Base-by-base conservation (phyloP, 192 early-diverging fungal genomes). In the Coemansia biformis region DNA sequence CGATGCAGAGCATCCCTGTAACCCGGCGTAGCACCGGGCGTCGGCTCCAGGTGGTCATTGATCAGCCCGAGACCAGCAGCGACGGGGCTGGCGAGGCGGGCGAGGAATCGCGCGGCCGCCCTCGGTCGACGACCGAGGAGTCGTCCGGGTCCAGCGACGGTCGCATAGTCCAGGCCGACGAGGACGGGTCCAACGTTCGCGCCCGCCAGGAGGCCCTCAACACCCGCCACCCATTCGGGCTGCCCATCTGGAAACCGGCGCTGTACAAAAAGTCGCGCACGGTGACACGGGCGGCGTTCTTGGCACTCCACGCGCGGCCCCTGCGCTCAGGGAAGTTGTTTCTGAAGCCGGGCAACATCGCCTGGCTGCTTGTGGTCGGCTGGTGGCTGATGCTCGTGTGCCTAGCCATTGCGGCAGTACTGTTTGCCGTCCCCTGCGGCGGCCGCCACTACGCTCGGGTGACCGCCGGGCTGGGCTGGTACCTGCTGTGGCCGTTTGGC, bases 401-500 rank as follows among this genome's bases (percentile, higher is more conserved):
- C 38, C 39, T 85, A 29, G 33, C 71, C 12, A 46, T 87, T 14
- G 85, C 85, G 1, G 60, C 82, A 9, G 36, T 86, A 6, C 48
- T 94, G 21, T 67, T 76, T 8, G 46, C 79, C 0, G 61, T 78
- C 17, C 82, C 82, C 0, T 61, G 53, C 39, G 79, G 74, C 48
- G 84, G 86, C 15, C 56, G 42, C n/a, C 43, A 34, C 23, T 87
- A 85, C 60, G 73, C 77, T 4, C 48, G 79, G 36, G 86, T 93
- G 7, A 54, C 91, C 5, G 48, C 83, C 1, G 92, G 88, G 41
- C 76, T 96, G 0, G 80, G 84, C 23, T 69, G 79, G 40, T 98
- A 98, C 49, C 70, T 96, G n/a, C 69, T 98, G 16, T 95, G 90
- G 90, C 95, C 95, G 8, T 98, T 98, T 81, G 93, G 92, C 8